Conservation (phyloP, 192 early-diverging fungal genomes). For the Backusella tarrabulga region DNA sequence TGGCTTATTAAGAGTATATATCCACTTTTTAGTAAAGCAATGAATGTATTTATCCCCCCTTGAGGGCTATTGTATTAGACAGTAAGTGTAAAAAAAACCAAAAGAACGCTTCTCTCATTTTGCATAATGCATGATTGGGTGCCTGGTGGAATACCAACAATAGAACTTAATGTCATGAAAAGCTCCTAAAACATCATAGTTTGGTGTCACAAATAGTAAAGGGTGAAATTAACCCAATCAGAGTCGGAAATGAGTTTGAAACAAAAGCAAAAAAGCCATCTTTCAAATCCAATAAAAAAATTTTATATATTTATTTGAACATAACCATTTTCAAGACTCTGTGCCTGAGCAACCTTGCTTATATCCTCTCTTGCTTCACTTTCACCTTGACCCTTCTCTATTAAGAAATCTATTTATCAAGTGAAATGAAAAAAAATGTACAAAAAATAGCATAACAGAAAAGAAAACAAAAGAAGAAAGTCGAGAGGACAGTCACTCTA, state of each 20-base stretch:
- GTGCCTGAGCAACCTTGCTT: not conserved
- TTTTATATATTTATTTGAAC: not conserved
- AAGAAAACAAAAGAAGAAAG: slow-evolving; percentile 13
- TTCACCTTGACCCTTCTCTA: not conserved
- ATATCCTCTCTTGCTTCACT: not conserved
- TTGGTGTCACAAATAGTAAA: not conserved
- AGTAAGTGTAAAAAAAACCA: not conserved
- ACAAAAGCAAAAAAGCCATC: slow-evolving; percentile 1
- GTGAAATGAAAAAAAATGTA: not conserved
- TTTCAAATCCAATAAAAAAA: slow-evolving; percentile 3
- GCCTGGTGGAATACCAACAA: slow-evolving; percentile 4
- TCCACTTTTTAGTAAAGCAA: not conserved
- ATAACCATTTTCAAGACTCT: not conserved
- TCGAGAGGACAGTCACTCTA: slow-evolving; percentile 6
- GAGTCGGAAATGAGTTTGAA: not conserved
- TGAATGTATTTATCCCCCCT: not conserved
- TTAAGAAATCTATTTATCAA: not conserved
- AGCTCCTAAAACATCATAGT: slow-evolving; percentile 2
- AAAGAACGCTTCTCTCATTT: not conserved
- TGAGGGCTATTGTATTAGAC: not conserved
- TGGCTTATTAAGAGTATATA: not conserved
- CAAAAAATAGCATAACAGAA: not conserved
- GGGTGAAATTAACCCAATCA: slow-evolving; percentile 3
- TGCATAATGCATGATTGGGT: slow-evolving; percentile 9
- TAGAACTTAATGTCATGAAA: slow-evolving; percentile 4